A percentile compares a stretch with the other conserved stretches of the same genome.
These are phyloP conservation scores for Zelopaecilomyces penicillatus DNA, from an alignment of 2,329 filamentous ascomycete genomes.

Conservation along the genomic window DNA sequence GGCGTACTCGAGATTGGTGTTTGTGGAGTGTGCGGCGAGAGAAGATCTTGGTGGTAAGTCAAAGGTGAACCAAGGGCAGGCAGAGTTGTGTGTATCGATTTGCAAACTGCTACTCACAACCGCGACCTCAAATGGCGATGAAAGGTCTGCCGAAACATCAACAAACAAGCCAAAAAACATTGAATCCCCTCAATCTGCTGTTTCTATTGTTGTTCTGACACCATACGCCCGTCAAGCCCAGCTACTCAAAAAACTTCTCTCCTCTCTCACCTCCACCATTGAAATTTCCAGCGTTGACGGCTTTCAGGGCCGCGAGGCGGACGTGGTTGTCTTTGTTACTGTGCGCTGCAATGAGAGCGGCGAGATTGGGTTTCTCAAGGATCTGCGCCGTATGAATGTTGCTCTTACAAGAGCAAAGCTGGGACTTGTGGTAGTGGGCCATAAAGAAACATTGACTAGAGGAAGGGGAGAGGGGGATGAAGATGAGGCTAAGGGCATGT, in stretches of 20 bases:
- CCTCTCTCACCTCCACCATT: conserved; percentile 16
- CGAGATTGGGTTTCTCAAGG: conserved; percentile 32
- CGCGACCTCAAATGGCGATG: neutral
- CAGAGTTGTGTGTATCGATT: conserved; percentile 24
- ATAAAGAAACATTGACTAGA: conserved; percentile 19
- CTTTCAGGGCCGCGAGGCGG: conserved; percentile 35
- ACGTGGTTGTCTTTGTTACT: conserved; percentile 33
- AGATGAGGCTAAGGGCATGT: conserved; percentile 8
- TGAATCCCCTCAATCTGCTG: too few species aligned
- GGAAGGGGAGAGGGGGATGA: conserved; percentile 3
- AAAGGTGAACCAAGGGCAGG: conserved; percentile 31
- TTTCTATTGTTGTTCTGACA: conserved; percentile 29
- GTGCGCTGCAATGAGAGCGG: conserved; percentile 30
- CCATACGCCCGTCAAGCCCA: conserved; percentile 31
- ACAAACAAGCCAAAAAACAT: neutral
- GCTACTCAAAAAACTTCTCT: conserved; percentile 17
- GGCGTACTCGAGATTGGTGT: conserved; percentile 17
- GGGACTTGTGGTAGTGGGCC: conserved; percentile 26
- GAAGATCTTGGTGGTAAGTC: conserved; percentile 31
- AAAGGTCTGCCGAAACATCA: neutral
- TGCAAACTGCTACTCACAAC: conserved; percentile 20
- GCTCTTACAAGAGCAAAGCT: conserved; percentile 28
- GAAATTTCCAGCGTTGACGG: conserved; percentile 33
- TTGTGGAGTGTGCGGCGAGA: conserved; percentile 24
- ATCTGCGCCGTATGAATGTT: conserved; percentile 32